Conservation (phyloP, 441 rosid species). For the Cnidoscolus chayamansa region DNA sequence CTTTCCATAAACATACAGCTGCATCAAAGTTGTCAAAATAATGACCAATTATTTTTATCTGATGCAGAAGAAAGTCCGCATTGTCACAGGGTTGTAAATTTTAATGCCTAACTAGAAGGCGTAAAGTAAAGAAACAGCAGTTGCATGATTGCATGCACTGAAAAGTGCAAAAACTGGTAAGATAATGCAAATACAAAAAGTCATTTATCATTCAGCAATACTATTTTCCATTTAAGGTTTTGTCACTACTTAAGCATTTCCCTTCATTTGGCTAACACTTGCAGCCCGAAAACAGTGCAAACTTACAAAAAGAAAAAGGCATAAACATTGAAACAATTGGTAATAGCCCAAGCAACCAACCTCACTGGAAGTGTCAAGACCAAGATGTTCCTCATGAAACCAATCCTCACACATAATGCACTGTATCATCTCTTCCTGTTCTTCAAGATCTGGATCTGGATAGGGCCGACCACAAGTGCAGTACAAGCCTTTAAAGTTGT, state of each 20-base stretch:
- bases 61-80: background rate
- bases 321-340: conserved; percentile 10
- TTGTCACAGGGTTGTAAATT: background rate
- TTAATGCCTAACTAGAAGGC: background rate
- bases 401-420: conserved; percentile 96
- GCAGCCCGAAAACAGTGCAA: background rate
- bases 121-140: too few relatives aligned
- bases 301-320: background rate
- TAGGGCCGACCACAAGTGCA: conserved; percentile 78
- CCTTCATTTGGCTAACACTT: background rate
- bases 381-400: conserved; percentile 91
- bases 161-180: too few relatives aligned
- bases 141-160: too few relatives aligned
- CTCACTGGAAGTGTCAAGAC: conserved; percentile 54
- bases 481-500: conserved; percentile 83
- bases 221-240: background rate
- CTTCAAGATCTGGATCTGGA: conserved; percentile 86
- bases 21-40: background rate
- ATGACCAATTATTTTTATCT: background rate
- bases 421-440: conserved; percentile 90
- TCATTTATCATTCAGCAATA: background rate
- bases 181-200: too few relatives aligned
- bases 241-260: background rate
- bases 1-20: background rate
- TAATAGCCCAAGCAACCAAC: conserved; percentile 34